phyloP scores from a whole-genome alignment of 2,329 filamentous ascomycete species.

The Penicillium sp. region DNA sequence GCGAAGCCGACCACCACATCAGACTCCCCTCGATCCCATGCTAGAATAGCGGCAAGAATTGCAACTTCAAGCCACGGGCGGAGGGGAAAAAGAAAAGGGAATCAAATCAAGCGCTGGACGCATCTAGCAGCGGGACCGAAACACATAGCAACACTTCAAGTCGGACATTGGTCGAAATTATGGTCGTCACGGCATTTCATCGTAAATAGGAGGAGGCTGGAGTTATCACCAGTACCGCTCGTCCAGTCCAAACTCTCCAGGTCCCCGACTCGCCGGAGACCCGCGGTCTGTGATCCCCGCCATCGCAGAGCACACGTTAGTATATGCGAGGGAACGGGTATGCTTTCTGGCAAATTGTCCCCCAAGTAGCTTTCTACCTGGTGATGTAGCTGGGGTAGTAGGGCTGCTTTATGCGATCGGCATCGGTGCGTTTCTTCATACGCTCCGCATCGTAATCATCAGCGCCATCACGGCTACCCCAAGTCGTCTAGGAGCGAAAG shows the following conservation, averaged over 20 bases:
- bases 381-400: conserved; percentile 32
- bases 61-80: background rate
- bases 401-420: conserved; percentile 32
- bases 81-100: background rate
- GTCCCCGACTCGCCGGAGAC: background rate
- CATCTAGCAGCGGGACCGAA: conserved; percentile 21
- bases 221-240: background rate
- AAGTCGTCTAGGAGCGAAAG: conserved; percentile 65
- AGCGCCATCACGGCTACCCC: conserved; percentile 89
- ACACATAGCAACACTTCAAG: conserved; percentile 5
- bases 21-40: background rate
- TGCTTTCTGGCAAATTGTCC: conserved; percentile 1
- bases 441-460: conserved; percentile 75
- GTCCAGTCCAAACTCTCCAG: background rate
- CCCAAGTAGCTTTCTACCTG: conserved; percentile 18
- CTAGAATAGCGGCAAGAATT: background rate
- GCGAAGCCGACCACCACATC: background rate
- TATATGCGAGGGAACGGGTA: background rate
- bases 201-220: conserved; percentile 12
- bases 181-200: conserved; percentile 27
- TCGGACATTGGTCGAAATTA: conserved; percentile 13
- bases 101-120: conserved; percentile 9
- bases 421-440: conserved; percentile 49
- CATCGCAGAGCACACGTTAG: conserved; percentile 1
- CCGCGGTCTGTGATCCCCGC: conserved; percentile 3